A percentile compares a stretch with the other conserved stretches of the same genome.
Conservation (phyloP, 2,329 filamentous ascomycete species). For the Macrophomina pseudophaseolina region DNA sequence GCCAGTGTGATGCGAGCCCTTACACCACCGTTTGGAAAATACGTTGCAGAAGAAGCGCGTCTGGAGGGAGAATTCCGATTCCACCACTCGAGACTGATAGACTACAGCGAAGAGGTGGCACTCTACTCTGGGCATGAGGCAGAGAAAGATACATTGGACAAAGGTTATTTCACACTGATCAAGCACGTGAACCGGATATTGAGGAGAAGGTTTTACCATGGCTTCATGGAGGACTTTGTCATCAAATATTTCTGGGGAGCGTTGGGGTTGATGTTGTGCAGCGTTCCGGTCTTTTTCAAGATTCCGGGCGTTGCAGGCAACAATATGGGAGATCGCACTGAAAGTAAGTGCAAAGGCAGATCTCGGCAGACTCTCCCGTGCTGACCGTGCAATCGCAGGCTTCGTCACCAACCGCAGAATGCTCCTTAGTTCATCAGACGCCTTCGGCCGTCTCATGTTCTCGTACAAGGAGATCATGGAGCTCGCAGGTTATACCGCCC, state of each 20-base stretch:
- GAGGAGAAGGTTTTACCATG: constrained; percentile 88
- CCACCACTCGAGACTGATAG: constrained; percentile 91
- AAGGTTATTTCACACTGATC: constrained; percentile 98
- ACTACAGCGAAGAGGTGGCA: constrained; percentile 94
- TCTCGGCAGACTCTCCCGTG: neutral
- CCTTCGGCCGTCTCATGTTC: constrained; percentile 95
- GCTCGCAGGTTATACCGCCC: constrained; percentile 90
- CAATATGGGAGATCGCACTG: constrained; percentile 72
- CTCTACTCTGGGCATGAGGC: constrained; percentile 90
- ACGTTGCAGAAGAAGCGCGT: constrained; percentile 92
- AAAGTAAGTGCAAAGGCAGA: constrained; percentile 52
- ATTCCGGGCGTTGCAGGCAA: constrained; percentile 65
- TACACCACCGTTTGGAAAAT: constrained; percentile 95
- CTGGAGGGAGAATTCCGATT: constrained; percentile 96
- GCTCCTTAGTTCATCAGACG: constrained; percentile 90
- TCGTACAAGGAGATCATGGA: constrained; percentile 98
- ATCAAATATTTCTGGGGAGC: constrained; percentile 99
- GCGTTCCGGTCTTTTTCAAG: constrained; percentile 94
- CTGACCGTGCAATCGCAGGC: constrained; percentile 49
- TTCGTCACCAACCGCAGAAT: constrained; percentile 95
- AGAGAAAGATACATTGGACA: constrained; percentile 95
- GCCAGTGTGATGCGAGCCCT: constrained; percentile 91
- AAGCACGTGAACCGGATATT: constrained; percentile 98
- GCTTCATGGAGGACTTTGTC: constrained; percentile 99
- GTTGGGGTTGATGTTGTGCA: constrained; percentile 87